These are phyloP conservation scores for Ustilago cynodontis DNA, from an alignment of 1,284 basidiomycete genomes.

Conservation along the genomic window DNA sequence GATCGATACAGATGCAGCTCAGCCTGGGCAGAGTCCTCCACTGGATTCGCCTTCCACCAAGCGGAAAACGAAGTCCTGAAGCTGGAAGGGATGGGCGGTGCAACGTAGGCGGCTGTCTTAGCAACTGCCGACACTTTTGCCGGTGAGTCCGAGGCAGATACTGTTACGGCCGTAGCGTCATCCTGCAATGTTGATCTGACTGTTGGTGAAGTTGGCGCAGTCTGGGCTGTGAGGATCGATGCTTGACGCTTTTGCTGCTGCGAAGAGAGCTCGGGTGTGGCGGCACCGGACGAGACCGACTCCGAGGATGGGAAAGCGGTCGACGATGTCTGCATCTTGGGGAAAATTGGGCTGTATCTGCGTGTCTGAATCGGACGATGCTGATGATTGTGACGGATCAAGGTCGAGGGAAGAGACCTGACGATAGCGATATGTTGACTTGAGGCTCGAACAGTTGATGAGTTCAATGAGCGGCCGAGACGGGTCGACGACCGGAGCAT, in stretches of 20 bases:
- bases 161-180: constrained; percentile 11
- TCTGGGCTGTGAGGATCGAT: constrained; percentile 30
- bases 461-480: neutral
- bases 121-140: constrained; percentile 6
- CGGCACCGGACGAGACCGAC: constrained; percentile 7
- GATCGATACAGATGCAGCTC: constrained; percentile 57
- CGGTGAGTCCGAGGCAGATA: constrained; percentile 33
- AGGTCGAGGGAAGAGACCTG: neutral
- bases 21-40: constrained; percentile 55
- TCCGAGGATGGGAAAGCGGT: constrained; percentile 10
- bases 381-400: neutral
- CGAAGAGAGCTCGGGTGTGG: constrained; percentile 8
- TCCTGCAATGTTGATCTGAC: neutral
- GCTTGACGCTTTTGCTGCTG: constrained; percentile 37
- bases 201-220: constrained; percentile 28
- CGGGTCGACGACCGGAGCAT: constrained; percentile 9
- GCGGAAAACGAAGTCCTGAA: constrained; percentile 53
- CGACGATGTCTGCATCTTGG: constrained; percentile 12
- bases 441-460: neutral
- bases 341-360: neutral
- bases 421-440: neutral
- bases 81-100: constrained; percentile 56
- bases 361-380: constrained; percentile 7
- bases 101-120: constrained; percentile 27
- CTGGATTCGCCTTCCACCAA: constrained; percentile 53